Evolutionary conservation across 345 rosid species (phyloP), one percentile per base, ranked within the genome.

Genomic region (Pseudoturritis turrita): DNA sequence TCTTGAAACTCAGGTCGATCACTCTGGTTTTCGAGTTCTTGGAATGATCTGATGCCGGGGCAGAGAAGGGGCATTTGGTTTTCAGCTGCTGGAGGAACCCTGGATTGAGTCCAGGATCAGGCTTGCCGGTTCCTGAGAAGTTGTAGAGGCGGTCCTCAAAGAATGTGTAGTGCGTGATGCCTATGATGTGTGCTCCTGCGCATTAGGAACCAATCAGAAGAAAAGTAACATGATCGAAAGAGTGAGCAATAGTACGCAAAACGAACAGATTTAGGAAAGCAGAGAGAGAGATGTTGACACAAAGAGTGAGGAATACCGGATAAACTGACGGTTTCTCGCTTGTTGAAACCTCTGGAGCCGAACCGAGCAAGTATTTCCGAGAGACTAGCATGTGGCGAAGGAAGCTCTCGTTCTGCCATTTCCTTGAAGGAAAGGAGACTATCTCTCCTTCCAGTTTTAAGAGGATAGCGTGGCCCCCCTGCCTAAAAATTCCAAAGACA

Each of bases 401-500:
- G 97, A 79, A 88, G 85, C 74, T 91, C 83, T 8, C 22, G 18
- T 5, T 80, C 37, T 29, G 91, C 96, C 11, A 49, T 65, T 1
- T 81, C 82, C 29, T 71, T 54, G 73, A 71, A 89, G n/a, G 87
- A 58, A 4, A 37, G 22, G 8, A 37, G 41, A 57, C 89, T 75
- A 43, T 88, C 96, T 62, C 74, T 83, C 75, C 97, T 81, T 43
- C 95, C 97, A 22, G 95, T 88, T 31, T 65, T 60, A 59, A 90
- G 56, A 6, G 89, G 91, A 80, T 84, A 88, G 71, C 77, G 84
- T 10, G 97, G 97, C 39, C 97, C 95, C 53, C 92, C 91, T 40
- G 87, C 70, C 88, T 85, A 76, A 68, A 68, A 73, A 14, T 65
- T 49, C 50, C 77, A 47, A 55, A 52, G 19, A 17, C 7, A 55